A percentile compares a stretch with the other conserved stretches of the same genome.
These are phyloP conservation scores for Falciphora oryzae DNA, from an alignment of 2,329 filamentous ascomycete species.

Conservation along the genomic window DNA sequence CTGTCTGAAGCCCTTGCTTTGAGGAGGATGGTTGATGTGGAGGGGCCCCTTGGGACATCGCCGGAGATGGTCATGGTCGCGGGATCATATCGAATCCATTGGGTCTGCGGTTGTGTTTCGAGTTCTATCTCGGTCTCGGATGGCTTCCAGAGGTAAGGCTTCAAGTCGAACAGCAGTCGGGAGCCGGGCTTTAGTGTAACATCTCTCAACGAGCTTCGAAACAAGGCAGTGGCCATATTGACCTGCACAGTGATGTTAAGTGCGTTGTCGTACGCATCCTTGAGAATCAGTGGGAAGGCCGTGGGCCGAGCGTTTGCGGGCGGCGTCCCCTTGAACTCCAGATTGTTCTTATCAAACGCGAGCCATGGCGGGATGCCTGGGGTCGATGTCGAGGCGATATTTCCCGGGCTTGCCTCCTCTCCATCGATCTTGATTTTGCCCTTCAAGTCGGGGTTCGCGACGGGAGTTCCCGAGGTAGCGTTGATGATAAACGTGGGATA, in stretches of 20 bases:
- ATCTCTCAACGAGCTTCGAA: slow-evolving; percentile 33
- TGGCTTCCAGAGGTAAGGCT: slow-evolving; percentile 35
- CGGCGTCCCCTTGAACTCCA: slow-evolving; percentile 60
- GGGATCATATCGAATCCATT: slow-evolving; percentile 38
- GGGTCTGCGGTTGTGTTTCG: slow-evolving; percentile 27
- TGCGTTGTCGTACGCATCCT: slow-evolving; percentile 53
- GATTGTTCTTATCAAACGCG: slow-evolving; percentile 53
- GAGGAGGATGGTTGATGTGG: slow-evolving; percentile 20
- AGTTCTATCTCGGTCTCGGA: slow-evolving; percentile 32
- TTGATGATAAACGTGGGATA: slow-evolving; percentile 52
- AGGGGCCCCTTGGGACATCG: slow-evolving; percentile 30
- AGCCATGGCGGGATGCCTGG: slow-evolving; percentile 63
- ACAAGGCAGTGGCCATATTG: slow-evolving; percentile 29
- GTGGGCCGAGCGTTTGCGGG: slow-evolving; percentile 50
- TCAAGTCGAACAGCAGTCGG: slow-evolving; percentile 36
- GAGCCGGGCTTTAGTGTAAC: slow-evolving; percentile 36
- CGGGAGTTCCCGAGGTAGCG: slow-evolving; percentile 43
- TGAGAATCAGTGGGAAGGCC: slow-evolving; percentile 56
- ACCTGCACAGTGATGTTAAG: slow-evolving; percentile 49
- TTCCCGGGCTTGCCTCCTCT: slow-evolving; percentile 37
- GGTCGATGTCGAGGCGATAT: slow-evolving; percentile 45
- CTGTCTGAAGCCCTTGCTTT: slow-evolving; percentile 26
- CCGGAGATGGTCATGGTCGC: slow-evolving; percentile 32
- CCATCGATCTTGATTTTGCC: slow-evolving; percentile 54
- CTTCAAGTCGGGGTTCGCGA: slow-evolving; percentile 48